A percentile compares a stretch with the other conserved stretches of the same genome.
Conservation (phyloP, 805 yeast species). For the Yarrowia divulgata region DNA sequence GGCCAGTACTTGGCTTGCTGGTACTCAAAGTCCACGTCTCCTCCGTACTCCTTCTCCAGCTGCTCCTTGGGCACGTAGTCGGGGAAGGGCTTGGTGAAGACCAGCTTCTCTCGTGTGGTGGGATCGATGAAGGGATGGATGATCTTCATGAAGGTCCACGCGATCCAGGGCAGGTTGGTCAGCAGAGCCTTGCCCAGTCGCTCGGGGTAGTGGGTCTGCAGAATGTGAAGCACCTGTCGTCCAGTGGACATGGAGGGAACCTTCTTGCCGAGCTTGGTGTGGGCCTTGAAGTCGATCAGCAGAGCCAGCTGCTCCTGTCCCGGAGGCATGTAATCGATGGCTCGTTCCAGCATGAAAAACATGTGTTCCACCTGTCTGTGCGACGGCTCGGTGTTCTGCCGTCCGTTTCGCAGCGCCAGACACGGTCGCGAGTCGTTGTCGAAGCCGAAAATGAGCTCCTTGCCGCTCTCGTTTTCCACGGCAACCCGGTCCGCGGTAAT, state of each 20-base stretch:
- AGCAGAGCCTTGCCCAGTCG: slow-evolving; percentile 91
- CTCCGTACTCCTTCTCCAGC: slow-evolving; percentile 85
- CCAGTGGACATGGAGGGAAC: slow-evolving; percentile 91
- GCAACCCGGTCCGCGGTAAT: slow-evolving; percentile 52
- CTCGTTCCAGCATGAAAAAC: slow-evolving; percentile 90
- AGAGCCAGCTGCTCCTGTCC: slow-evolving; percentile 95
- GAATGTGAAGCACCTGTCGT: slow-evolving; percentile 87
- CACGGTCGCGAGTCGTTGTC: slow-evolving; percentile 93
- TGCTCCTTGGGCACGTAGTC: slow-evolving; percentile 82
- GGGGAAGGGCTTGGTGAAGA: slow-evolving; percentile 86
- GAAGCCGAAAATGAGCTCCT: slow-evolving; percentile 87
- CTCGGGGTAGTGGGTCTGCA: slow-evolving; percentile 98
- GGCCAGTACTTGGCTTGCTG: slow-evolving; percentile 84
- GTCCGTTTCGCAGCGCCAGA: slow-evolving; percentile 87
- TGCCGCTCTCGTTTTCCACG: slow-evolving; percentile 87
- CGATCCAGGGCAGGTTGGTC: slow-evolving; percentile 92
- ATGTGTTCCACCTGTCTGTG: slow-evolving; percentile 94
- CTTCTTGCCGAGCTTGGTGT: slow-evolving; percentile 66
- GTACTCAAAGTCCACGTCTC: slow-evolving; percentile 82
- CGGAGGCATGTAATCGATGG: slow-evolving; percentile 92
- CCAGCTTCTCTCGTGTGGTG: slow-evolving; percentile 89
- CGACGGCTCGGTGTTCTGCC: slow-evolving; percentile 92
- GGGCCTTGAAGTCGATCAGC: slow-evolving; percentile 88
- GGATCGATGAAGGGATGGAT: slow-evolving; percentile 98
- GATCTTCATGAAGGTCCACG: slow-evolving; percentile 88